Conservation (phyloP, 352 stramenopile species). For the Pythium coloratum region DNA sequence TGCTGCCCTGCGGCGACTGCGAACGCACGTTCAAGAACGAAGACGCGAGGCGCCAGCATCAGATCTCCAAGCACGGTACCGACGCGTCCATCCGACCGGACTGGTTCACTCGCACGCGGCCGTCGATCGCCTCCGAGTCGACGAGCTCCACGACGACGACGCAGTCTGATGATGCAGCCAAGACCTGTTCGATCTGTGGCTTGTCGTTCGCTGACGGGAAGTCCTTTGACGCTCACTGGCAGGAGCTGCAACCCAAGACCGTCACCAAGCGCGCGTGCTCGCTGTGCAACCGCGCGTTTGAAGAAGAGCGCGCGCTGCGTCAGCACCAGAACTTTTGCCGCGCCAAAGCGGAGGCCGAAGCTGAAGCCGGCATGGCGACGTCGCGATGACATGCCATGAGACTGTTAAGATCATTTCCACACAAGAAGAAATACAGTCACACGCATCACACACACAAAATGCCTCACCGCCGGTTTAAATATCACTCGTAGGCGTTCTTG, state of each 20-base stretch:
- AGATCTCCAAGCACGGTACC: constrained; percentile 79
- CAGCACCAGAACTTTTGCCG: constrained; percentile 79
- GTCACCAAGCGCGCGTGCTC: constrained; percentile 12
- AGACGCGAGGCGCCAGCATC: constrained; percentile 70
- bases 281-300: constrained; percentile 52
- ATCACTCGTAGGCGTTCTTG: background rate
- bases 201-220: constrained; percentile 22
- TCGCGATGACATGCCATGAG: constrained; percentile 15
- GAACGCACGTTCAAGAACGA: constrained; percentile 75
- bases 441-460: background rate
- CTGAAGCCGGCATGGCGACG: background rate
- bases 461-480: background rate
- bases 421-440: constrained; percentile 5
- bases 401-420: background rate
- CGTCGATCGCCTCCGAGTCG: constrained; percentile 17
- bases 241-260: constrained; percentile 29
- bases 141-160: constrained; percentile 30
- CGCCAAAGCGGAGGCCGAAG: constrained; percentile 11
- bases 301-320: constrained; percentile 68
- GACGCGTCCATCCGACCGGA: constrained; percentile 78
- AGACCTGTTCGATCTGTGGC: constrained; percentile 38
- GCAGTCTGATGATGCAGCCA: constrained; percentile 17
- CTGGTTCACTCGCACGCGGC: constrained; percentile 46
- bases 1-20: constrained; percentile 44
- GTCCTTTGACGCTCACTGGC: constrained; percentile 29